Evolutionary conservation across 2,329 filamentous ascomycete species (phyloP).

Genomic region (Colletotrichum cuscutae): DNA sequence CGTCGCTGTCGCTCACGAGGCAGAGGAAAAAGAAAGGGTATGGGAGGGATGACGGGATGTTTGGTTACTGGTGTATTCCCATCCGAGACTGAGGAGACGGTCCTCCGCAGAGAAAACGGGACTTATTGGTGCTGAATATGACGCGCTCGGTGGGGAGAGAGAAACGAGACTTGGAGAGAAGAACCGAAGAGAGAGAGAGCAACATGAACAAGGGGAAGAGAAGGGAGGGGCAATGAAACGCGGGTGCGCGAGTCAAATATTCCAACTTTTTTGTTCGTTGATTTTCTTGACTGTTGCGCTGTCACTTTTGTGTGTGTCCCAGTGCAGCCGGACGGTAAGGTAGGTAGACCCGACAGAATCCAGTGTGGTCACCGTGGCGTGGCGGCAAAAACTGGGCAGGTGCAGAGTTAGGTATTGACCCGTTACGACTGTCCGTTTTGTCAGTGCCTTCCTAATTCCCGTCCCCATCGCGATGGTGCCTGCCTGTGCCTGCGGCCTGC

Average conservation of each 20-base stretch:
- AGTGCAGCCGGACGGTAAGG: not conserved
- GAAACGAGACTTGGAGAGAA: not conserved
- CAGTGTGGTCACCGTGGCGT: not conserved
- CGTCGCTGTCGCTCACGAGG: not conserved
- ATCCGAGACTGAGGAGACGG: not conserved
- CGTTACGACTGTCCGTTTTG: not conserved
- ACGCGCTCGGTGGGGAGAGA: no score
- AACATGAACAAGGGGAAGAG: not conserved
- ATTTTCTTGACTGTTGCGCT: not conserved
- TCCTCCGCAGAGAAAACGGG: not conserved
- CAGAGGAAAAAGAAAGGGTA: not conserved
- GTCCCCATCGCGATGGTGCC: not conserved
- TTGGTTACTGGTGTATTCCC: not conserved
- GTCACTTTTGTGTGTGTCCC: conserved; percentile 3
- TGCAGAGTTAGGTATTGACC: not conserved
- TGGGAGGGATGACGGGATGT: not conserved
- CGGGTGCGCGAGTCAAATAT: conserved; percentile 31
- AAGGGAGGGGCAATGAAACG: conserved; percentile 17
- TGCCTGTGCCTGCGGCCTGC: not conserved
- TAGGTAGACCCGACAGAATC: no score
- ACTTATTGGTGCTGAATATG: not conserved
- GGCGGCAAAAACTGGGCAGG: not conserved
- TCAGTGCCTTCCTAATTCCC: not conserved
- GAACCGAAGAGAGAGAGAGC: not conserved
- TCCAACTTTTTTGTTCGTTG: not conserved